Percentiles rank a stretch among this genome's conserved stretches.
Conservation (phyloP, 1,284 basidiomycete genomes). For the Volvariella volvacea region DNA sequence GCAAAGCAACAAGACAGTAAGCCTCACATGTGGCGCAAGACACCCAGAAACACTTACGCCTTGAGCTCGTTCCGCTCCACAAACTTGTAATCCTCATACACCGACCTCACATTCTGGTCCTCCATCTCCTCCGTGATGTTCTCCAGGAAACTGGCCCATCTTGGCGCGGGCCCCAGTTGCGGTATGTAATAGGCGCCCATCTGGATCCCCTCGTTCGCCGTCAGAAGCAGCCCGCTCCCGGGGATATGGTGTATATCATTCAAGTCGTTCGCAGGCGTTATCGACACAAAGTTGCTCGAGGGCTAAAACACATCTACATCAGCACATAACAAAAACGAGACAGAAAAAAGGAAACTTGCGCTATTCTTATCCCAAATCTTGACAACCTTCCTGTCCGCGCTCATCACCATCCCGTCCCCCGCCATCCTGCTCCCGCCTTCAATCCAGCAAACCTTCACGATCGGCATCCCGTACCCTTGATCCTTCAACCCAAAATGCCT, state of each 20-base stretch:
- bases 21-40: conserved; percentile 4
- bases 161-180: conserved; percentile 91
- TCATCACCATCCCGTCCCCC: conserved; percentile 82
- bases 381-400: conserved; percentile 90
- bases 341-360: conserved; percentile 38
- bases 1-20: conserved; percentile 2
- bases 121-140: conserved; percentile 98
- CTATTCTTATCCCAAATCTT: conserved; percentile 90
- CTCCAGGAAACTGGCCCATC: conserved; percentile 97
- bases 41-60: conserved; percentile 45
- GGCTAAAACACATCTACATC: conserved; percentile 41
- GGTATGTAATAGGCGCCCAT: conserved; percentile 93
- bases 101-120: conserved; percentile 68
- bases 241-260: conserved; percentile 89
- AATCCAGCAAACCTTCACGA: conserved; percentile 87
- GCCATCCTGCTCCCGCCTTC: conserved; percentile 80
- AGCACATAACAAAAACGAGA: conserved; percentile 6
- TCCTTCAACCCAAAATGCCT: conserved; percentile 88
- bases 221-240: conserved; percentile 78
- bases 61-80: conserved; percentile 85
- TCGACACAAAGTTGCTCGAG: conserved; percentile 85
- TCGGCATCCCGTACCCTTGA: conserved; percentile 93
- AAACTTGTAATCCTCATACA: conserved; percentile 98
- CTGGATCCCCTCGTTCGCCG: conserved; percentile 89
- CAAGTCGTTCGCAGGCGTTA: conserved; percentile 85